These are phyloP conservation scores for Symbiodinium natans DNA, from an alignment of 73 alveolate species.

Conservation along the genomic window DNA sequence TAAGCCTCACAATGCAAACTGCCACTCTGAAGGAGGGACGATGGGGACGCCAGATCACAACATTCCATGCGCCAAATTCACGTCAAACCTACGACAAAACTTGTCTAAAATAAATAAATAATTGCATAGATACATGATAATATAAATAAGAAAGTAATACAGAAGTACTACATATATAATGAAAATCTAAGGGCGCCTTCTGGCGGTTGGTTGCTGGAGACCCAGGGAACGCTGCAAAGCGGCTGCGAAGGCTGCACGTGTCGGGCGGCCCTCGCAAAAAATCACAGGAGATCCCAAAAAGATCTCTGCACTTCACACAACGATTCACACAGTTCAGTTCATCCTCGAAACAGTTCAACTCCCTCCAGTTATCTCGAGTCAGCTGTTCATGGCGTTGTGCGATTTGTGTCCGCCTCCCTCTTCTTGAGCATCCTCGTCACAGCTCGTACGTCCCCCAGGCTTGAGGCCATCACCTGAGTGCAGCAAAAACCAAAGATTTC, in stretches of 20 bases:
- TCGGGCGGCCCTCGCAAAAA: neutral
- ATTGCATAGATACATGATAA: no score
- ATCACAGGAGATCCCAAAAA: neutral
- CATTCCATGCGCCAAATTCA: no score
- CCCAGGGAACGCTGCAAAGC: constrained; percentile 92
- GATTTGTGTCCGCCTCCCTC: neutral
- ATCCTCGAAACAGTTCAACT: no score
- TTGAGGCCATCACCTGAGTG: constrained; percentile 44
- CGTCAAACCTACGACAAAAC: no score
- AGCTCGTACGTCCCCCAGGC: neutral
- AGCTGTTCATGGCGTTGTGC: neutral
- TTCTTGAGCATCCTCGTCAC: neutral
- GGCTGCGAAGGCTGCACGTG: constrained; percentile 45
- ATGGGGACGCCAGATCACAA: neutral
- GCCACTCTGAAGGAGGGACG: neutral
- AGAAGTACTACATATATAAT: no score
- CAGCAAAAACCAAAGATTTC: neutral
- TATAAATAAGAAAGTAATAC: no score
- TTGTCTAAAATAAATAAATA: no score
- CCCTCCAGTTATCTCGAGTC: no score
- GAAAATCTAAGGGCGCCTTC: no score
- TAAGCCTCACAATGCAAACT: neutral
- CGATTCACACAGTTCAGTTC: no score
- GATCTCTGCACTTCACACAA: neutral
- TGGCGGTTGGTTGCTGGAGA: constrained; percentile 19